Base-by-base conservation (phyloP, 2,329 filamentous ascomycete genomes). In the Fusarium sp. region DNA sequence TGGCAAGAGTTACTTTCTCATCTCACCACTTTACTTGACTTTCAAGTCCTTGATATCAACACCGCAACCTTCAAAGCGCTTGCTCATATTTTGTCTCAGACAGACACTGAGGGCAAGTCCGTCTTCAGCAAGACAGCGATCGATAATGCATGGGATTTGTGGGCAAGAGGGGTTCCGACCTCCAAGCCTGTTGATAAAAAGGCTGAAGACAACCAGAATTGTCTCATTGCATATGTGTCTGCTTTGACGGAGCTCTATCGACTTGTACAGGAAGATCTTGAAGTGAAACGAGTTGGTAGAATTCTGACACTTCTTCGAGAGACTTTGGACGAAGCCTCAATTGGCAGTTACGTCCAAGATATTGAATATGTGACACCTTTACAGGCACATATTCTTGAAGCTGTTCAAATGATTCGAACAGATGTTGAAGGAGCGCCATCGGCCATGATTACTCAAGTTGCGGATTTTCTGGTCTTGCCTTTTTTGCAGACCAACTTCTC, bases 221-320 rank as follows among this genome's bases (percentile, higher is more conserved):
- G 94, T 17, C 88, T 96, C n/a, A 84, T 94, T 36, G 93, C 95
- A n/a, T 98, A 98, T 83, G 89, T 96, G 3, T 88, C 91, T 28
- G 88, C 93, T 3, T 89, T 96, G 45, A 86, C 90, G 63, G 92
- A 96, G 75, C 87, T 98, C 3, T 97, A 98, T 78, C 89, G 90
- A 2, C 87, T 98, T 10, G 90, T 94, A 54, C 87, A 92, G 66
- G 83, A 86, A 13, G 88, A 90, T 22, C 84, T 98, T 26, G 88
- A 88, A 15, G 84, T 89, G 1, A 86, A 90, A 6, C 88, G 89
- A 53, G 89, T 95, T 14, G 84, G 87, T 45, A 88, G 87, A n/a
- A 92, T 97, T 81, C 86, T 97, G 3, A 84, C 84, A 6, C 89
- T 97, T 53, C 84, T 98, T 38, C 89, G 91, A 44, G 85, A 91